Base-by-base conservation (phyloP, 2,329 filamentous ascomycete species). In the Periconia digitata region DNA sequence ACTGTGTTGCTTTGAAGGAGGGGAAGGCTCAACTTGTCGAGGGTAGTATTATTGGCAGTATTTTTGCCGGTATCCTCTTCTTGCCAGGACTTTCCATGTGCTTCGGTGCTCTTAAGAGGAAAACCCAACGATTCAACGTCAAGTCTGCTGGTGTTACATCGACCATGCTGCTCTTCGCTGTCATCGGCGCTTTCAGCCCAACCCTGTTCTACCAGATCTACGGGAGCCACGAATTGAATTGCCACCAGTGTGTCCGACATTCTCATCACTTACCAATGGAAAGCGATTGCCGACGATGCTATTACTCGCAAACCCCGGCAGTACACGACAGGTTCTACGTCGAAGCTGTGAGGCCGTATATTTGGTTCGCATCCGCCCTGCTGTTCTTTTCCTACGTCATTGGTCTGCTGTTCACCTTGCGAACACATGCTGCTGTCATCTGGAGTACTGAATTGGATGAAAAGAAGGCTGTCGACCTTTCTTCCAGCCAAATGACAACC, bases 171-270 rank as follows among this genome's bases (percentile, higher is more conserved):
- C 79, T 99, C 8, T 99, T 99, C 68, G 92, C 94, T 20, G 89
- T 95, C 34, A 94, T 99, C 60, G 92, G 89, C 53, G 90, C 92
- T 8, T 99, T 99, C 72, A 88, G 92, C 0, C 94, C 94, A 2
- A 99, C 94, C 0, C 76, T 99, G 13, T 99, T 99, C 74, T 99
- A 97, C 73, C 92, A 99, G 67, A 96, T 99, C 54, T 97, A 97
- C 71, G 95, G 94, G 59, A 96, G 91, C 41, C 94, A 99, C 67
- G 91, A 99, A 74, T 82, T 99, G 44, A 94, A 90, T 64, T 99
- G 94, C 66, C 83, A 77, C 53, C 71, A 78, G 49, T 86, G 84
- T 64, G 61, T 84, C 48, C 82, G 81, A 47, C 43, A 45, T 16
- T 62, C 81, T 40, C 79, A 84, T 53, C 75, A 73, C 4, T 62